Evolutionary conservation across 345 rosid genomes (phyloP).

Genomic region (Clarkia xantiana): DNA sequence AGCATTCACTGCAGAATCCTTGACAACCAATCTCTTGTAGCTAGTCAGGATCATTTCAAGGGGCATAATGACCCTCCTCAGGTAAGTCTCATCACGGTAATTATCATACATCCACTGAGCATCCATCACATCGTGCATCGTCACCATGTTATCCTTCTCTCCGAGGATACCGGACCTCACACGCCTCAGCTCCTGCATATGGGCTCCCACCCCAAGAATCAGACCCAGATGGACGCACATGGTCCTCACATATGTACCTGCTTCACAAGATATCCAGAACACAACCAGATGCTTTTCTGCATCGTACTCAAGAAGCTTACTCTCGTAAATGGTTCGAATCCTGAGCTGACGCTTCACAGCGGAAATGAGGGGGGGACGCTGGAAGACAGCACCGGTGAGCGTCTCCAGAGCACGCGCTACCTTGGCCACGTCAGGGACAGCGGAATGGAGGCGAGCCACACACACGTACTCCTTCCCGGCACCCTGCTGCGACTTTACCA

Average conservation of each 20-base stretch:
- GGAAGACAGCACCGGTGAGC: constrained; percentile 80
- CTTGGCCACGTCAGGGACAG: constrained; percentile 62
- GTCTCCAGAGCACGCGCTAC: constrained; percentile 76
- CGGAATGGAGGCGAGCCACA: constrained; percentile 62
- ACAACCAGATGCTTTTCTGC: constrained; percentile 69
- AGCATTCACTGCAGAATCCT: constrained; percentile 85
- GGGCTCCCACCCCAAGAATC: constrained; percentile 78
- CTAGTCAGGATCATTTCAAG: constrained; percentile 74
- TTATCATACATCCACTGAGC: constrained; percentile 65
- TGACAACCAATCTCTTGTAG: constrained; percentile 77
- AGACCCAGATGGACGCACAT: constrained; percentile 87
- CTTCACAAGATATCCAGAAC: constrained; percentile 86
- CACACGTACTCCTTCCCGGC: constrained; percentile 92
- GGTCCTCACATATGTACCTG: constrained; percentile 83
- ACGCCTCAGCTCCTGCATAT: constrained; percentile 87
- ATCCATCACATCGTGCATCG: constrained; percentile 90
- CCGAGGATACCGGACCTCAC: constrained; percentile 82
- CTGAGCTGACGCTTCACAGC: constrained; percentile 90
- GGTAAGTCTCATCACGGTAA: constrained; percentile 44
- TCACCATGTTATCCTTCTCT: constrained; percentile 83
- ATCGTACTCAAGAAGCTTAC: constrained; percentile 75
- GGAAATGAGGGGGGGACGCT: constrained; percentile 72
- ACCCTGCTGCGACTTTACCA: constrained; percentile 94
- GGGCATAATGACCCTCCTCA: constrained; percentile 80
- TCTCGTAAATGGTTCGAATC: constrained; percentile 69